Conservation (phyloP, 345 rosid species). For the Eucalyptus erythrocorys region DNA sequence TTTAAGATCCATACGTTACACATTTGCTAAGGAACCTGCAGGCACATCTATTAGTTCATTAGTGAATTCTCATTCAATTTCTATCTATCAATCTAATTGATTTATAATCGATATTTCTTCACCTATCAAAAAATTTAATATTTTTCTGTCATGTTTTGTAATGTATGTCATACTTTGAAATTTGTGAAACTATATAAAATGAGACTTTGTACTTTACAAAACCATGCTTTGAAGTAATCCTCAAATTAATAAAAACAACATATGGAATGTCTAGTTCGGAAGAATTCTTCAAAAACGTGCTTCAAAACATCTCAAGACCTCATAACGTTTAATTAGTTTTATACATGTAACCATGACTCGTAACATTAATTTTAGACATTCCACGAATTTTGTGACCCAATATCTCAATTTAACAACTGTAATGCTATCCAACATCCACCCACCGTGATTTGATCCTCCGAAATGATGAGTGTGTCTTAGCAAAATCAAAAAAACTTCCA, state of each 20-base stretch:
- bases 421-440: not conserved
- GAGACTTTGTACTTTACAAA: not conserved
- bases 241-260: not conserved
- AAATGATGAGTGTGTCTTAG: fast-evolving
- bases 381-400: fast-evolving
- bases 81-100: not conserved
- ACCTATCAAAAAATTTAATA: fast-evolving
- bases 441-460: not conserved
- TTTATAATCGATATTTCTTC: not conserved
- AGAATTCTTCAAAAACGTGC: not conserved
- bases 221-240: not conserved
- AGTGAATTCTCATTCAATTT: not conserved
- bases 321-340: not conserved
- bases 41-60: fast-evolving
- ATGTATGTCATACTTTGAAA: not conserved
- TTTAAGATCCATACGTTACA: fast-evolving
- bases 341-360: not conserved
- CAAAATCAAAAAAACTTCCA: not conserved
- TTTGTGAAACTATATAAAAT: fast-evolving
- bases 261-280: not conserved
- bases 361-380: not conserved
- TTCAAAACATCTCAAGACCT: not conserved
- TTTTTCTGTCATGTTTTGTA: not conserved
- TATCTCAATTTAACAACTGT: not conserved
- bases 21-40: not conserved